phyloP scores from a whole-genome alignment of 352 stramenopile genomes.

The Elongisporangium undulatum region DNA sequence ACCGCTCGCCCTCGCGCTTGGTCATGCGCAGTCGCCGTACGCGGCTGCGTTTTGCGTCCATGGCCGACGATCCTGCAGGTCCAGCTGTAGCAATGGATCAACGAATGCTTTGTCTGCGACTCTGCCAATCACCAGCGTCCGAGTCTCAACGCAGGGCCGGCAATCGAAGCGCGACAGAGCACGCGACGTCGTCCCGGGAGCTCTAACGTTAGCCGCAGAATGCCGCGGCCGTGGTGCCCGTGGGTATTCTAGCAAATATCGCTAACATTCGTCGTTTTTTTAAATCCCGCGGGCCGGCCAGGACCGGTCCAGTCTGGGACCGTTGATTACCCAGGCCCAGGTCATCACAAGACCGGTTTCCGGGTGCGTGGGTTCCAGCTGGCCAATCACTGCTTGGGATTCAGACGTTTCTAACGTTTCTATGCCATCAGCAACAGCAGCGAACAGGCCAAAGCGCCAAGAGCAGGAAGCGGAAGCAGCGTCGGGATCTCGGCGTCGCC shows the following conservation, averaged over 20 bases:
- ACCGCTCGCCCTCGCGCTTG: slow-evolving; percentile 42
- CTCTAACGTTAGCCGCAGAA: not conserved
- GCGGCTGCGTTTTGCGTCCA: not conserved
- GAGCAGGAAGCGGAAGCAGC: not conserved
- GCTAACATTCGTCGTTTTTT: no score
- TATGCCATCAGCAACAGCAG: slow-evolving; percentile 1
- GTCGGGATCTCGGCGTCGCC: not conserved
- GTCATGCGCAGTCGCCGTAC: slow-evolving; percentile 29
- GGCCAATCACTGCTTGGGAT: slow-evolving; percentile 1
- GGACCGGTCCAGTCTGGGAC: not conserved
- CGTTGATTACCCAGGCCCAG: no score
- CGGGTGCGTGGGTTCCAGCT: not conserved
- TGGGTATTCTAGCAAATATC: not conserved
- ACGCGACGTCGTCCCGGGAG: not conserved
- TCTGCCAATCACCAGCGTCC: not conserved
- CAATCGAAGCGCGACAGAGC: not conserved
- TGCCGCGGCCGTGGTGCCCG: not conserved
- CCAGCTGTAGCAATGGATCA: not conserved
- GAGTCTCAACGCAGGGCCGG: not conserved
- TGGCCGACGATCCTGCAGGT: not conserved
- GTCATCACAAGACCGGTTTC: not conserved
- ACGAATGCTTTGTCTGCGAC: not conserved
- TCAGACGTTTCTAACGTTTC: slow-evolving; percentile 11
- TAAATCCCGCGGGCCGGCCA: not conserved
- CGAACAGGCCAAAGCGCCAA: not conserved